Evolutionary conservation across 805 yeast genomes (phyloP).

Genomic region (Candida berthetii): DNA sequence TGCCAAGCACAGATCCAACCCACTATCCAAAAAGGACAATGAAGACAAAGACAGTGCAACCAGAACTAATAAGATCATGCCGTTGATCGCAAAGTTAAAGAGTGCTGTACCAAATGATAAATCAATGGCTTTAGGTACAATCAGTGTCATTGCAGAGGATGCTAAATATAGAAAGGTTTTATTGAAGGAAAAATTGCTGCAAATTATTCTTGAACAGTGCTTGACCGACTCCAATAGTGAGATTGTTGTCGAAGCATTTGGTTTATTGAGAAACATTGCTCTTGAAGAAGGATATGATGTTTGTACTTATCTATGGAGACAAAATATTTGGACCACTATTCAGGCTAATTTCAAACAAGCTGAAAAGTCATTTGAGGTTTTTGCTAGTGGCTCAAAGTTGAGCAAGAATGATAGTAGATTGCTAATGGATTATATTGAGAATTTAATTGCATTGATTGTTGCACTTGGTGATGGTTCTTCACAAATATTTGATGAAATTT

Average conservation of each 20-base stretch:
- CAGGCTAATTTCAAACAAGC: constrained; percentile 46
- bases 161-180: constrained; percentile 52
- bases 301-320: constrained; percentile 69
- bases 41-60: constrained; percentile 37
- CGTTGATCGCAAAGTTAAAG: constrained; percentile 59
- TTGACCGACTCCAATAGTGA: constrained; percentile 67
- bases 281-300: constrained; percentile 87
- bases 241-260: constrained; percentile 74
- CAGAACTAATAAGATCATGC: constrained; percentile 53
- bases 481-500: constrained; percentile 42
- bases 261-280: constrained; percentile 72
- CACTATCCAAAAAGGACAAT: constrained; percentile 22
- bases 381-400: constrained; percentile 21
- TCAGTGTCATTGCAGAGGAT: constrained; percentile 69
- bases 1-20: constrained; percentile 29
- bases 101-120: constrained; percentile 66
- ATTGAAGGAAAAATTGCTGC: constrained; percentile 66
- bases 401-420: constrained; percentile 37
- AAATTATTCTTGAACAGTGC: constrained; percentile 54
- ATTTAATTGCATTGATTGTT: constrained; percentile 60
- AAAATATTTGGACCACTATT: constrained; percentile 64
- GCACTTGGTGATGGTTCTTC: constrained; percentile 62
- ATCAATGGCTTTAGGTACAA: constrained; percentile 69
- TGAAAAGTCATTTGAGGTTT: constrained; percentile 37
- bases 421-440: constrained; percentile 65